Base-by-base conservation (phyloP, 2,329 filamentous ascomycete genomes). In the Didymella sp. region DNA sequence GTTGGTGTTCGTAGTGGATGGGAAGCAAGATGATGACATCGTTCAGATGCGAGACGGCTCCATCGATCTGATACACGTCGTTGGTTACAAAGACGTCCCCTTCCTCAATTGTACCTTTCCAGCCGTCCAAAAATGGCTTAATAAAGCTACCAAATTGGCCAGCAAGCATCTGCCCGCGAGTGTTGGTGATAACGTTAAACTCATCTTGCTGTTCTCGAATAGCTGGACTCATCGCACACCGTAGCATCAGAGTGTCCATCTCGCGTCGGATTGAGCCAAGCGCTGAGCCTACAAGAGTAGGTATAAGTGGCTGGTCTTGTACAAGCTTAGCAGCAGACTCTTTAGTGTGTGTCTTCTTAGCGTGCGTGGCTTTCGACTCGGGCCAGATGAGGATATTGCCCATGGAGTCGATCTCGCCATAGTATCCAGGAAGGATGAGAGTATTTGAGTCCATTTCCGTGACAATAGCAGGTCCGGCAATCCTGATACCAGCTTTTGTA, bases 371-470 rank as follows among this genome's bases (percentile, higher is more conserved):
- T 27, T 71, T 72, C 15, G 76, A 73, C 1, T 67, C 62, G 0
- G 79, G 79, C 44, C 73, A 75, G 56, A 83, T 82, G 17, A 82
- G 68, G 17, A 83, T 81, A 60, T 82, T 83, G 3, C 80, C 80
- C 44, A 81, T 78, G 6, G 61, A 64, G 55, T 83, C 81, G 6
- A 82, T 77, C 56, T 81, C 78, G 5, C 79, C 80, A 41, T 73
- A 73, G 54, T 76, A 79, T 0, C 79, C 80, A 0, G 81, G 81
- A 4, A 82, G 71, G 24, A 83, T 79, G 2, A 83, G 70, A 0
- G 81, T 83, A 60, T 82, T 83, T 19, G 79, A 81, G 60, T 82
- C 81, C 78, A 82, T 82, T 57, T 83, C 80, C 0, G 77, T 77
- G 33, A 82, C 66, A n/a, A 82, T 73, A 35, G 79, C 80, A 5